Evolutionary conservation across 495 filamentous ascomycete species (phyloP), one percentile per base, ranked within the genome.

Genomic region (Penicillium waksmanii): DNA sequence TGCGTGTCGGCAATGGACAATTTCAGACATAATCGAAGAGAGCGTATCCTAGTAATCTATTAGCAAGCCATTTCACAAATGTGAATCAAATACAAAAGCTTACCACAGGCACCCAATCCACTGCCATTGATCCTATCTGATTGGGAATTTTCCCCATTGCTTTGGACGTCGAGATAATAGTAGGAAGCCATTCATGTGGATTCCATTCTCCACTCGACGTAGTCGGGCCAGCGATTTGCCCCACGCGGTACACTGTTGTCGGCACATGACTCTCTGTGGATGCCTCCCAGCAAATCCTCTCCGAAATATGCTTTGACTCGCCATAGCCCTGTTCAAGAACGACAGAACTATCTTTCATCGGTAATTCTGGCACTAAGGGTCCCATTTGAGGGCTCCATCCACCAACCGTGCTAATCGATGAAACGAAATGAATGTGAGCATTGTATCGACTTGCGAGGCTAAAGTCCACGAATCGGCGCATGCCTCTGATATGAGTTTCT

Each of bases 191-290:
- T 57, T 79, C 76, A 9, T 69, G 62, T 13, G 52, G 53, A 42
- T 72, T 79, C 76, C 76, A 79, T 31, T 65, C 54, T 36, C 73
- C 75, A 1, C 44, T 46, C 13, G 53, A 2, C 5, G 51, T 55
- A 1, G 64, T 69, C 2, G 86, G 80, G 0, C 86, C 85, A 3
- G 67, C 82, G 40, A 88, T 80, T 63, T 88, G 85, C 0, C 86
- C 85, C 3, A 87, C 78, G 0, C 86, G 80, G 55, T 82, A 76
- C 11, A 86, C 69, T 2, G 75, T 75, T 2, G 74, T 74, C 0
- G 76, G 73, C 3, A 87, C 73, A 10, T 66, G 68, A 10, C 67
- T 15, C 48, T 60, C 19, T 73, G 67, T 18, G 58, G 75, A 65
- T 3, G 81, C 81, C 19, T 79, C 71, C 1, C 78, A 77, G 7